A percentile compares a stretch with the other conserved stretches of the same genome.
phyloP scores from a whole-genome alignment of 192 early-diverging fungal genomes.

The Gamsiella multidivaricata region DNA sequence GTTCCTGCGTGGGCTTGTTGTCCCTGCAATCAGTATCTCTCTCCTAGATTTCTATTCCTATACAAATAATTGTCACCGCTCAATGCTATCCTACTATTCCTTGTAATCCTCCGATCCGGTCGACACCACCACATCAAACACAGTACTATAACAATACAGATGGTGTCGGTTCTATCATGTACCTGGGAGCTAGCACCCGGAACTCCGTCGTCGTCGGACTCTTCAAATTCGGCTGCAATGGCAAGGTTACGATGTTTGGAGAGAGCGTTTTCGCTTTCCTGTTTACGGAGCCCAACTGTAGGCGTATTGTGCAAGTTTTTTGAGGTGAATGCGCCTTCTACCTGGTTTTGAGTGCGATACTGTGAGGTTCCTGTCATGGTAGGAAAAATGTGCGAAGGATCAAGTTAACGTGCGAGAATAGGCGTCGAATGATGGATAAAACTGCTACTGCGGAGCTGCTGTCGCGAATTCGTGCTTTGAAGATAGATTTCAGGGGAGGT shows the following conservation, averaged over 20 bases:
- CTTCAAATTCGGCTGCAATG: slow-evolving; percentile 64
- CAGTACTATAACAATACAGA: too few relatives aligned
- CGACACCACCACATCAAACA: too few relatives aligned
- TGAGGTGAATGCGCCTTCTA: slow-evolving; percentile 82
- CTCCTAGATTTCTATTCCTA: too few relatives aligned
- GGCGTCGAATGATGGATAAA: too few relatives aligned
- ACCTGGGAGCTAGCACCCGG: slow-evolving; percentile 67
- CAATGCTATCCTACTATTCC: too few relatives aligned
- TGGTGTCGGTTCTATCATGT: not conserved
- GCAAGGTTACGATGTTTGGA: slow-evolving; percentile 93
- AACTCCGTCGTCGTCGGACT: slow-evolving; percentile 85
- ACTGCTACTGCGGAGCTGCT: too few relatives aligned
- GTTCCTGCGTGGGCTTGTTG: too few relatives aligned
- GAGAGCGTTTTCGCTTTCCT: slow-evolving; percentile 93
- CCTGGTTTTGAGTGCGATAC: slow-evolving; percentile 80
- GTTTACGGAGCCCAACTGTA: slow-evolving; percentile 92
- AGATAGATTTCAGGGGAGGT: too few relatives aligned
- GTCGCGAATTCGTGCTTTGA: too few relatives aligned
- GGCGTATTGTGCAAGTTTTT: slow-evolving; percentile 95
- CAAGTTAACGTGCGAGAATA: too few relatives aligned
- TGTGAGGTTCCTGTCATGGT: slow-evolving; percentile 64
- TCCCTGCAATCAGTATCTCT: not conserved
- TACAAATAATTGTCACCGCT: not conserved
- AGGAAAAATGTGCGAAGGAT: too few relatives aligned
- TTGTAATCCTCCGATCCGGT: too few relatives aligned